Evolutionary conservation across 1,139 yeast species (phyloP), one percentile per base, ranked within the genome.

Genomic region (Protomyces inouyei): DNA sequence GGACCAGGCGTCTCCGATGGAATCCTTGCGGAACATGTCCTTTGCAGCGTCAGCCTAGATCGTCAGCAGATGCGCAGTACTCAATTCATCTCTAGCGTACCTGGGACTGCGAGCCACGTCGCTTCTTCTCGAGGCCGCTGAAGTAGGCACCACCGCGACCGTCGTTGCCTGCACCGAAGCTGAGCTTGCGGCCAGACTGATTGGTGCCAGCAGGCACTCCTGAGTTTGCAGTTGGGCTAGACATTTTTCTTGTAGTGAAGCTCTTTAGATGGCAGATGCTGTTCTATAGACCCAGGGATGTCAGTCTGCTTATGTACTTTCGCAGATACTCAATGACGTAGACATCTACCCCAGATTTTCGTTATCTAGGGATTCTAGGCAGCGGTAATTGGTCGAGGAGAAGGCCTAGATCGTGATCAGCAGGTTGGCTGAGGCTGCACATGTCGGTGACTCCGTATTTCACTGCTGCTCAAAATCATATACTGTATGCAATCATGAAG

Each of bases 121-220:
- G 52, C 36, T 59, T 59, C 57, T 59, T 59, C 52, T 59, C 63
- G 35, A 59, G 37, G 52, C 46, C 46, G 14, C 45, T 52, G 35
- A 38, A 59, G 53, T 59, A 59, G 23, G 52, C 57, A 5, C 63
- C 63, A 12, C 63, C 63, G 21, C 35, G 32, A 43, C 63, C 63
- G 37, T 59, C 63, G 53, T 59, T 59, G 18, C 63, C 63, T 40
- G 57, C 63, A 10, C 63, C 63, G 57, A 59, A 59, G 18, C 57
- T 52, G 35, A 55, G 43, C 21, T 55, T 36, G 43, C 63, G 52
- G 43, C 43, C 55, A 10, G 55, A 52, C 5, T 46, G 52, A 14
- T 25, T 8, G 10, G 14, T 12, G 45, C 32, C 32, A 28, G 32
- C 3, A 6, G 32, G 32, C 32, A 6, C 8, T 28, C 12, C 23